Percentiles rank a stretch among this genome's conserved stretches.
These are phyloP conservation scores for Exserohilum turcica DNA, from an alignment of 2,329 filamentous ascomycete species.

Conservation along the genomic window DNA sequence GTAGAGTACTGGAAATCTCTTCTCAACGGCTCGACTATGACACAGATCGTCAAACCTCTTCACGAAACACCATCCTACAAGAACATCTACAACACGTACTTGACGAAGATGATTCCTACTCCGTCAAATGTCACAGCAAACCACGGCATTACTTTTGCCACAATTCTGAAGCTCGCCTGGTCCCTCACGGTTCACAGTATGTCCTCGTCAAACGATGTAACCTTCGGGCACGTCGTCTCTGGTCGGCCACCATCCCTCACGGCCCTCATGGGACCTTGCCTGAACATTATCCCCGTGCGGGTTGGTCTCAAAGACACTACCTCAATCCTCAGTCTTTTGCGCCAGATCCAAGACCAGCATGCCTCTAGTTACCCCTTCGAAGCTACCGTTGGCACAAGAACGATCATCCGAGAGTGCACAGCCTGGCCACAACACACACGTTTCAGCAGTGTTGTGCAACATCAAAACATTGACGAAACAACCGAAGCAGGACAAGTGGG, in stretches of 20 bases:
- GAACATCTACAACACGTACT: neutral
- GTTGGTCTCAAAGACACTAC: neutral
- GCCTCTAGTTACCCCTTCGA: conserved; percentile 1
- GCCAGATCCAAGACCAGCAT: neutral
- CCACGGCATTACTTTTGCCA: neutral
- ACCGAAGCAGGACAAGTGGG: conserved; percentile 1
- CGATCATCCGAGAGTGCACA: neutral
- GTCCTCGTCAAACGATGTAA: neutral
- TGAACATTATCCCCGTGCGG: neutral
- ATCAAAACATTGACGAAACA: conserved; percentile 1
- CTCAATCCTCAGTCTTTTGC: neutral
- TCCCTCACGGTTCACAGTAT: neutral
- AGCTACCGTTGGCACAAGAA: neutral
- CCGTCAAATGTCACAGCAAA: neutral
- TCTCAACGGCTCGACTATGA: neutral
- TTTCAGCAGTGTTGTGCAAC: neutral
- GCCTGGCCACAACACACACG: neutral
- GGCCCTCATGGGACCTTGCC: neutral
- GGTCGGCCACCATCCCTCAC: neutral
- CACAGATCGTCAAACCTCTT: neutral
- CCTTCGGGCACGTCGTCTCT: neutral
- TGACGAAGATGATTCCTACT: neutral
- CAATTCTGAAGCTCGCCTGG: conserved; percentile 1
- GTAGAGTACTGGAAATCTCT: no score
- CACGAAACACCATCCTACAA: conserved; percentile 1